A percentile compares a stretch with the other conserved stretches of the same genome.
Evolutionary conservation across 2,329 filamentous ascomycete genomes (phyloP).

Genomic region (Colletotrichum sp.): DNA sequence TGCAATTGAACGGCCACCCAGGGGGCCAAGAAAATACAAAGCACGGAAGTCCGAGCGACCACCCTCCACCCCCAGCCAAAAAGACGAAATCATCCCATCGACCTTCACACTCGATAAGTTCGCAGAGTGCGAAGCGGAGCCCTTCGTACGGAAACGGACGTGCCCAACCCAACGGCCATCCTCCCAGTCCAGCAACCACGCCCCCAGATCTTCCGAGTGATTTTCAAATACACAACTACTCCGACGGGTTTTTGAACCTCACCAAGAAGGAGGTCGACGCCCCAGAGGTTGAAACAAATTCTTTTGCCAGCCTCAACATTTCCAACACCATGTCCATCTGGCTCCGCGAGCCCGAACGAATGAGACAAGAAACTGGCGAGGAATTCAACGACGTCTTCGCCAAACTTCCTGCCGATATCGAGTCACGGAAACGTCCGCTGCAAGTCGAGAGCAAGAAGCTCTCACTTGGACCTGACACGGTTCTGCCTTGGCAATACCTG

Average conservation of each 20-base stretch:
- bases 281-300: conserved; percentile 71
- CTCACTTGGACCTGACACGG: conserved; percentile 49
- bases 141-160: conserved; percentile 69
- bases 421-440: conserved; percentile 47
- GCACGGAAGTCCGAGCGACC: conserved; percentile 48
- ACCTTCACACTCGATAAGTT: conserved; percentile 75
- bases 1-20: conserved; percentile 71
- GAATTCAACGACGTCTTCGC: conserved; percentile 73
- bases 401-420: conserved; percentile 46
- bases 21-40: conserved; percentile 62
- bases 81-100: conserved; percentile 85
- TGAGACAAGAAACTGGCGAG: conserved; percentile 72
- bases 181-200: conserved; percentile 78
- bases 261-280: conserved; percentile 69
- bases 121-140: conserved; percentile 68
- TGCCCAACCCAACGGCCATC: conserved; percentile 60
- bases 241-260: conserved; percentile 75
- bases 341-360: conserved; percentile 75
- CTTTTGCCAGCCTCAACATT: conserved; percentile 77
- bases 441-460: conserved; percentile 59
- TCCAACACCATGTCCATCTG: conserved; percentile 78
- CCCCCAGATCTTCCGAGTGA: conserved; percentile 70
- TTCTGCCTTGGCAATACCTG: conserved; percentile 75
- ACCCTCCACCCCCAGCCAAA: conserved; percentile 70
- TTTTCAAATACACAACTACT: conserved; percentile 72